Conservation (phyloP, 495 filamentous ascomycete genomes). For the Endocarpon pusillum region DNA sequence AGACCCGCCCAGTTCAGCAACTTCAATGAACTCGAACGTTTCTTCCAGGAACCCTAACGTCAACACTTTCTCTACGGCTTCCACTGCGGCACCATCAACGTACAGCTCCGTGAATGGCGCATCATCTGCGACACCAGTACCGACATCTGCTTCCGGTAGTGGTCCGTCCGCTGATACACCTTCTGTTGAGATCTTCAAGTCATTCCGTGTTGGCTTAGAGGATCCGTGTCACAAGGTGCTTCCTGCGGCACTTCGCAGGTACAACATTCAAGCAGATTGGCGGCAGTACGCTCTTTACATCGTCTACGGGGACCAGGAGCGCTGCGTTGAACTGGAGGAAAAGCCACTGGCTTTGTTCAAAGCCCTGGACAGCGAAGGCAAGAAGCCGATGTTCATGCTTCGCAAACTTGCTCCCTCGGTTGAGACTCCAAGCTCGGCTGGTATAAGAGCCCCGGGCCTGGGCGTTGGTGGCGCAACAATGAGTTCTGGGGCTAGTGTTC, state of each 20-base stretch:
- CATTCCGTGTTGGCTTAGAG: constrained; percentile 91
- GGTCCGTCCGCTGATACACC: constrained; percentile 18
- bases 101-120: neutral
- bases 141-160: constrained; percentile 7
- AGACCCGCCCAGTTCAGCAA: constrained; percentile 21
- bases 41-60: too few species aligned
- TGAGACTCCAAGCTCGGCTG: too few species aligned
- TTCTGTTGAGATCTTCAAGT: constrained; percentile 91
- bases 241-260: constrained; percentile 87
- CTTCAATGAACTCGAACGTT: constrained; percentile 1
- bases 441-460: too few species aligned
- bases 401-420: constrained; percentile 54
- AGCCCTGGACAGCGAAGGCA: constrained; percentile 85
- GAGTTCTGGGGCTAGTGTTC: too few species aligned
- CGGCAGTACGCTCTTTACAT: constrained; percentile 95
- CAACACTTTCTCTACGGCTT: constrained; percentile 1
- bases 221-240: constrained; percentile 96
- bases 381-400: constrained; percentile 99
- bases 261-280: constrained; percentile 95
- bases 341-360: constrained; percentile 93
- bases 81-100: constrained; percentile 4
- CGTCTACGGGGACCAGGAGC: constrained; percentile 91
- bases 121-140: constrained; percentile 1
- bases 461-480: too few species aligned
- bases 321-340: constrained; percentile 80